phyloP scores from a whole-genome alignment of 257 asterid species.

The Petunia axillaris region DNA sequence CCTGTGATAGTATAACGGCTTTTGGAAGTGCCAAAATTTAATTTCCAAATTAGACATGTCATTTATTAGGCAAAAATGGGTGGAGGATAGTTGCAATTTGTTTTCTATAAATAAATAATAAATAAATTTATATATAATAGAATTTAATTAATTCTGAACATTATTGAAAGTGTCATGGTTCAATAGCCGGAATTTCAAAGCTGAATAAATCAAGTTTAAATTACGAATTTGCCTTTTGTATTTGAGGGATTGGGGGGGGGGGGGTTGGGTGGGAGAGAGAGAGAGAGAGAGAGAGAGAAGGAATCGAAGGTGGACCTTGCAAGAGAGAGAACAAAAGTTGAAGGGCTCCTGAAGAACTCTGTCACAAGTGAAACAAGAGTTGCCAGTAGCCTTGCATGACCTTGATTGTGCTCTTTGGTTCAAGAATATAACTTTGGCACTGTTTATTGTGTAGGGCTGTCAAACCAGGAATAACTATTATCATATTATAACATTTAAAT shows the following conservation, averaged over 20 bases:
- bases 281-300: neutral
- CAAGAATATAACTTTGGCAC: slow-evolving; percentile 89
- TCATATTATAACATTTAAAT: neutral
- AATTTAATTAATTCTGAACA: no score
- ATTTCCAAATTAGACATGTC: neutral
- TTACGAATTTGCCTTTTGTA: neutral
- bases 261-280: neutral
- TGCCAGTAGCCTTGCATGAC: slow-evolving; percentile 63
- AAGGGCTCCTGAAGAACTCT: slow-evolving; percentile 88
- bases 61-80: neutral
- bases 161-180: neutral
- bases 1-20: neutral
- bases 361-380: slow-evolving; percentile 77
- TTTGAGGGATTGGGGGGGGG: no score
- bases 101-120: no score
- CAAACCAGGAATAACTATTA: slow-evolving; percentile 21
- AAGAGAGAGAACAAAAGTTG: slow-evolving; percentile 86
- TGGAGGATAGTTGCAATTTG: neutral
- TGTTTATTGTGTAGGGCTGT: slow-evolving; percentile 91
- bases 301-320: slow-evolving; percentile 60
- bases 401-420: slow-evolving; percentile 70
- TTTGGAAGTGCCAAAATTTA: neutral
- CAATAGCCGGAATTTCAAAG: neutral
- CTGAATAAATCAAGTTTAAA: neutral
- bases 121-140: no score